A percentile compares a stretch with the other conserved stretches of the same genome.
Conservation (phyloP, 257 asterid species). For the Petunia secreta region DNA sequence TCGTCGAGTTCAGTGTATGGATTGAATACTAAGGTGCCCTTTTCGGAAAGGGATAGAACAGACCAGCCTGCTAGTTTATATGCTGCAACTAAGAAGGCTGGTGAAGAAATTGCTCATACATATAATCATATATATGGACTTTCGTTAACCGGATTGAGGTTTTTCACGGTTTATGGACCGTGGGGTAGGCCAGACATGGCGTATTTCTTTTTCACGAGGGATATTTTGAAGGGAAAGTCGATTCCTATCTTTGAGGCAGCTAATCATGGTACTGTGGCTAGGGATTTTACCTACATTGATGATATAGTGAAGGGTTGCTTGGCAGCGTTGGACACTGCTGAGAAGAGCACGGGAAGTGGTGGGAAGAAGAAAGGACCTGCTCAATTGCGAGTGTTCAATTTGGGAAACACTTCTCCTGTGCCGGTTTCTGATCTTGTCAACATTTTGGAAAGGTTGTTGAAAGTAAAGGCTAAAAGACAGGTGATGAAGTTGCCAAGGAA, state of each 20-base stretch:
- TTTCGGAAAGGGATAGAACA: constrained; percentile 57
- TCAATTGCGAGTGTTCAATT: constrained; percentile 53
- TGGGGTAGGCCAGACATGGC: constrained; percentile 82
- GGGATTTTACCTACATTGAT: constrained; percentile 67
- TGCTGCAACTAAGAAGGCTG: constrained; percentile 69
- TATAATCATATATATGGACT: constrained; percentile 69
- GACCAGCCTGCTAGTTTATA: constrained; percentile 68
- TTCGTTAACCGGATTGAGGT: constrained; percentile 60
- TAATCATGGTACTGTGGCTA: constrained; percentile 63
- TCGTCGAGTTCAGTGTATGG: constrained; percentile 69
- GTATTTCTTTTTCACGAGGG: constrained; percentile 60
- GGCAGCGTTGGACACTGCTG: constrained; percentile 61
- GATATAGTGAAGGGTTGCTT: constrained; percentile 70
- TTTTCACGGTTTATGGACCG: constrained; percentile 72
- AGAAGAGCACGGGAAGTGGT: constrained; percentile 68
- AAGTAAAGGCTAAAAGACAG: constrained; percentile 58
- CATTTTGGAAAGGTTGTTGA: constrained; percentile 64
- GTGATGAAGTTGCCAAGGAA: constrained; percentile 67
- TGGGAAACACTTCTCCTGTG: constrained; percentile 67
- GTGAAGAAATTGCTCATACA: constrained; percentile 64
- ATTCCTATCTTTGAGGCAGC: constrained; percentile 60
- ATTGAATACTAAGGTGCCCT: constrained; percentile 59
- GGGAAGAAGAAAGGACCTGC: constrained; percentile 70
- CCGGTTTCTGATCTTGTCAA: constrained; percentile 62
- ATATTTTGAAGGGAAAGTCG: constrained; percentile 59